Percentiles rank a stretch among this genome's conserved stretches.
These are phyloP conservation scores for Croton laevigatus DNA, from an alignment of 441 rosid species.

Conservation along the genomic window DNA sequence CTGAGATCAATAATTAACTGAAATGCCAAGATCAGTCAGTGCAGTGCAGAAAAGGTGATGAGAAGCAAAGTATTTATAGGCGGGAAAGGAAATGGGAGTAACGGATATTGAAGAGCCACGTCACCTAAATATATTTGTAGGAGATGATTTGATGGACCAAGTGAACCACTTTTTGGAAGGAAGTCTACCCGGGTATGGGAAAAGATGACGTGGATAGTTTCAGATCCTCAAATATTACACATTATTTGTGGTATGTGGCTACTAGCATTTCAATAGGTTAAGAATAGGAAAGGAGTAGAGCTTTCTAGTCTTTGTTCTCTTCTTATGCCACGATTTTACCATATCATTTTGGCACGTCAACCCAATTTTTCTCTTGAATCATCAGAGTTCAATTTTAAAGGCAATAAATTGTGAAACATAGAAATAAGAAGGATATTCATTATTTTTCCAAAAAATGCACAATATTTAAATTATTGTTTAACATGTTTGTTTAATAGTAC, in stretches of 20 bases:
- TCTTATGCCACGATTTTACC: conserved; percentile 18
- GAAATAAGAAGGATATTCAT: not conserved
- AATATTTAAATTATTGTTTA: not conserved
- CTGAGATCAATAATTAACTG: no score
- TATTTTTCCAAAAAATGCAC: not conserved
- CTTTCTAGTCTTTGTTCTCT: not conserved
- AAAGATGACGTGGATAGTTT: conserved; percentile 30
- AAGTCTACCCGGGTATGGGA: no score
- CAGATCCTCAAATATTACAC: not conserved
- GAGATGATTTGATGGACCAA: not conserved
- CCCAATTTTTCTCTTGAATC: no score
- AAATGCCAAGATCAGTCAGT: no score
- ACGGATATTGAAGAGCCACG: conserved; percentile 41
- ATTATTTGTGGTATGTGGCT: not conserved
- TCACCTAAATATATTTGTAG: not conserved
- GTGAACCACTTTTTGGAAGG: no score
- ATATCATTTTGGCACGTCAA: conserved; percentile 21
- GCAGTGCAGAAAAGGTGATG: not conserved
- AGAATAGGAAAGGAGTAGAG: not conserved
- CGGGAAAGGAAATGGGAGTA: not conserved
- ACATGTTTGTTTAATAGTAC: not conserved
- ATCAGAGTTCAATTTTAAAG: no score
- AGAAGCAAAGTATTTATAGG: conserved; percentile 1
- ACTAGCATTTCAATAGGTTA: no score
- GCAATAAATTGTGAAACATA: no score